Evolutionary conservation across 2,329 filamentous ascomycete genomes (phyloP), one percentile per base, ranked within the genome.

Genomic region (Monosporascus sp.): DNA sequence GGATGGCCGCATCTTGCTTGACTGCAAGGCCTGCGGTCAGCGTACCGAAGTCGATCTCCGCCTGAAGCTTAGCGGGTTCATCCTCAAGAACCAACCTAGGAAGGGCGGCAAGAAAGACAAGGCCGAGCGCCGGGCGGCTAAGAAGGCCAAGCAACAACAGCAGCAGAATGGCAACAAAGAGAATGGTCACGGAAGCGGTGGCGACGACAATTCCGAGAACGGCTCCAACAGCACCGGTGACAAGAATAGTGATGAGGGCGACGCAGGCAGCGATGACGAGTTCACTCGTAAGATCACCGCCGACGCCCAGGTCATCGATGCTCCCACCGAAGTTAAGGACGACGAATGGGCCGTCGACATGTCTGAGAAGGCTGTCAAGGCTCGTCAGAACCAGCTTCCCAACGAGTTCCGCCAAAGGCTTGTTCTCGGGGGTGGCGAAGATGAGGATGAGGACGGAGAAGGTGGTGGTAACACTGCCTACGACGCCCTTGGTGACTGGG

Each of bases 11-110:
- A 97, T 99, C 72, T 76, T 90, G 59, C 86, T 97, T 63, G 94
- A 99, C 77, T 99, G 94, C 87, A 99, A 99, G 79, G 94, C 94
- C 59, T 99, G 94, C 70, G 94, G 94, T 70, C 89, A 96, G 75
- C 91, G 91, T 68, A 88, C 88, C 62, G 87, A 94, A 59, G 93
- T 96, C 52, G 93, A 97, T 67, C 81, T 92, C 61, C 91, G 92
- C 69, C 85, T 96, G 73, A 99, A 99, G 82, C 86, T 99, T 61
- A 95, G 90, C 74, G 90, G 90, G 59, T 99, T 96, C 80, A 97
- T 99, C 71, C 77, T 97, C 71, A 97, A 97, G 84, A 95, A 94
- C 71, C 87, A 91, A 73, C 87, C 90, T 65, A 86, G 84, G 76
- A 96, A 96, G 80, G 91, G 91, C 74, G 84, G 84, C 66, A 97